These are phyloP conservation scores for Pleoardoris graminearum DNA, from an alignment of 2,329 filamentous ascomycete species.

Conservation along the genomic window DNA sequence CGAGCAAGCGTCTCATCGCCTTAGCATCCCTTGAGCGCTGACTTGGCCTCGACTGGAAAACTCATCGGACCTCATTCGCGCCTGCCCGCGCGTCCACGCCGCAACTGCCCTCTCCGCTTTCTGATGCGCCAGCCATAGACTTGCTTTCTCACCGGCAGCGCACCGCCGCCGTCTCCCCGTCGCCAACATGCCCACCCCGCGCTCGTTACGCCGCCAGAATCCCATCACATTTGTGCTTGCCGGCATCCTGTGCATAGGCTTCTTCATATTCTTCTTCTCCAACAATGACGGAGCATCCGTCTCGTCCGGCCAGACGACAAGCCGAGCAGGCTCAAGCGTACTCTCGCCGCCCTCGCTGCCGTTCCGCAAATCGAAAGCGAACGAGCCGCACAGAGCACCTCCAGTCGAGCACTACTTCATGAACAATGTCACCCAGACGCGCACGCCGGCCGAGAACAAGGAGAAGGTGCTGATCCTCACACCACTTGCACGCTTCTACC, in stretches of 20 bases:
- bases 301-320: slow-evolving; percentile 53
- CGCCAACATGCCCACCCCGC: slow-evolving; percentile 60
- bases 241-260: slow-evolving; percentile 67
- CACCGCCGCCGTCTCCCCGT: slow-evolving; percentile 31
- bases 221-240: slow-evolving; percentile 75
- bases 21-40: not conserved
- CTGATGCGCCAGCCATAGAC: slow-evolving; percentile 42
- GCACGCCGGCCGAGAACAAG: slow-evolving; percentile 72
- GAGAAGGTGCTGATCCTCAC: slow-evolving; percentile 92
- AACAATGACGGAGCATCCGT: slow-evolving; percentile 60
- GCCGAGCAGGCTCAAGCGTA: slow-evolving; percentile 65
- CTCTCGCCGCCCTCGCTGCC: slow-evolving; percentile 75
- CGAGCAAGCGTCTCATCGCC: not conserved
- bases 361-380: slow-evolving; percentile 67
- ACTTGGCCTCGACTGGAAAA: slow-evolving; percentile 29
- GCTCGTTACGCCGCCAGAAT: slow-evolving; percentile 76
- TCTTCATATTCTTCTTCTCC: slow-evolving; percentile 63
- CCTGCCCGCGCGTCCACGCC: slow-evolving; percentile 16
- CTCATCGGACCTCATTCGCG: slow-evolving; percentile 33
- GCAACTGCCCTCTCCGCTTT: slow-evolving; percentile 17
- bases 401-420: slow-evolving; percentile 92
- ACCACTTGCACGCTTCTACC: slow-evolving; percentile 90
- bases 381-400: slow-evolving; percentile 65
- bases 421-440: slow-evolving; percentile 87
- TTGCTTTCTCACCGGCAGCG: slow-evolving; percentile 30